phyloP scores from a whole-genome alignment of 2,329 filamentous ascomycete genomes.

The Sarocladium oryzae region DNA sequence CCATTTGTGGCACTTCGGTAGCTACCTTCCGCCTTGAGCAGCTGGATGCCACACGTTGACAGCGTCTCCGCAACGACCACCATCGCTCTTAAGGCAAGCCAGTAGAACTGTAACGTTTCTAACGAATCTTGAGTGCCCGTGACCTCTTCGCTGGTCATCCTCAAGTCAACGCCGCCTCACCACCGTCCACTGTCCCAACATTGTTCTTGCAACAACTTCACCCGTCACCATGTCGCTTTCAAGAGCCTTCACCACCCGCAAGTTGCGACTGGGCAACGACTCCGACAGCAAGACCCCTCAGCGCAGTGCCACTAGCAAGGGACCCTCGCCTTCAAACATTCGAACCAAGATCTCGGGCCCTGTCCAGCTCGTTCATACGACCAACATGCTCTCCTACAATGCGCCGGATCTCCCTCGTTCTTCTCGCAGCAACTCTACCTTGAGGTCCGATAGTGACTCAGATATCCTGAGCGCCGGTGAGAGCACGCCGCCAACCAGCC shows the following conservation, averaged over 20 bases:
- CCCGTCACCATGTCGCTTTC: slow-evolving; percentile 48
- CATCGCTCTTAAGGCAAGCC: slow-evolving; percentile 1
- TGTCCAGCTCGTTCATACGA: slow-evolving; percentile 82
- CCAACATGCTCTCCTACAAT: slow-evolving; percentile 93
- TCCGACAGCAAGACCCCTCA: slow-evolving; percentile 35
- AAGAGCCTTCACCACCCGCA: slow-evolving; percentile 66
- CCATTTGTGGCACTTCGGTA: slow-evolving; percentile 12
- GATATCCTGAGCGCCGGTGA: slow-evolving; percentile 45
- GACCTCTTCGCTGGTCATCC: slow-evolving; percentile 10
- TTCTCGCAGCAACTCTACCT: slow-evolving; percentile 40
- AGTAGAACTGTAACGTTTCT: slow-evolving; percentile 12
- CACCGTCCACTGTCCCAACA: slow-evolving; percentile 9
- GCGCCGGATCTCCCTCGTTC: slow-evolving; percentile 68
- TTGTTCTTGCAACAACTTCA: slow-evolving; percentile 8
- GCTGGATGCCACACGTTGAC: slow-evolving; percentile 10
- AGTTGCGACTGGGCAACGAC: slow-evolving; percentile 47
- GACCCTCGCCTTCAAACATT: slow-evolving; percentile 33
- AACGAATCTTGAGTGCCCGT: not conserved
- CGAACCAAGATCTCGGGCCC: slow-evolving; percentile 80
- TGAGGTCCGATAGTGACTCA: slow-evolving; percentile 64
- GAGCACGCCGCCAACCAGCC: slow-evolving; percentile 61
- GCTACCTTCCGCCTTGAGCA: slow-evolving; percentile 15
- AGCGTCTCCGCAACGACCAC: slow-evolving; percentile 1
- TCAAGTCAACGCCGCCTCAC: slow-evolving; percentile 2
- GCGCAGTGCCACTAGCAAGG: slow-evolving; percentile 46